A percentile compares a stretch with the other conserved stretches of the same genome.
Evolutionary conservation across 345 rosid genomes (phyloP).

Genomic region (Gossypium mustelinum): DNA sequence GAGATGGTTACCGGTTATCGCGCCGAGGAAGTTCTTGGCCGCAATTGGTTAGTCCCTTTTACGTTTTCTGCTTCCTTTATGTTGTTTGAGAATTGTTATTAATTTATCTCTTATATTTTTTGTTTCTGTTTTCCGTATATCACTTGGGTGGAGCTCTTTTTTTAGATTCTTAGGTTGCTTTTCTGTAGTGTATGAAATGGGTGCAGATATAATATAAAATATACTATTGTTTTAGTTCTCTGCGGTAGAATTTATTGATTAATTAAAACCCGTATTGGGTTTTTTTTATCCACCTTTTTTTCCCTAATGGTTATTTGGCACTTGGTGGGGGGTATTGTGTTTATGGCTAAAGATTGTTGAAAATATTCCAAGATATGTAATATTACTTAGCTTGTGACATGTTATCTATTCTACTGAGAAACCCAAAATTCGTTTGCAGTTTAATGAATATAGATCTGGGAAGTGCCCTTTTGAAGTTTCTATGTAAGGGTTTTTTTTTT

Average conservation of each 20-base stretch:
- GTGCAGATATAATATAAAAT: neutral
- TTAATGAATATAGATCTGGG: constrained; percentile 1
- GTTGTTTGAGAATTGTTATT: neutral
- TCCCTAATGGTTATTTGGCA: neutral
- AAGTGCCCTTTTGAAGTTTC: neutral
- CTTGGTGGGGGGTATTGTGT: neutral
- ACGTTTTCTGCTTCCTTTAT: neutral
- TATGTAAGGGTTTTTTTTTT: neutral
- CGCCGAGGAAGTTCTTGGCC: constrained; percentile 3
- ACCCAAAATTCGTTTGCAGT: neutral
- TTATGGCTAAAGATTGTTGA: constrained; percentile 1
- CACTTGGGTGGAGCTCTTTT: too few relatives aligned
- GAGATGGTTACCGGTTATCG: constrained; percentile 3
- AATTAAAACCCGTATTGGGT: neutral
- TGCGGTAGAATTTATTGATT: neutral
- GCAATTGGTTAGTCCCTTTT: neutral
- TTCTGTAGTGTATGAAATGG: neutral
- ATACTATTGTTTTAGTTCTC: neutral
- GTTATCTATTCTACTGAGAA: neutral
- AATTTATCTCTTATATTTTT: too few relatives aligned
- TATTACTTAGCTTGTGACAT: neutral
- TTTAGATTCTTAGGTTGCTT: too few relatives aligned
- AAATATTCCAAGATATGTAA: neutral
- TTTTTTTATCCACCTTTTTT: too few relatives aligned
- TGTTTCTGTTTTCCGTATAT: too few relatives aligned